These are phyloP conservation scores for Strobilomyces echinocephalus DNA, from an alignment of 768 basidiomycete genomes.

Conservation along the genomic window DNA sequence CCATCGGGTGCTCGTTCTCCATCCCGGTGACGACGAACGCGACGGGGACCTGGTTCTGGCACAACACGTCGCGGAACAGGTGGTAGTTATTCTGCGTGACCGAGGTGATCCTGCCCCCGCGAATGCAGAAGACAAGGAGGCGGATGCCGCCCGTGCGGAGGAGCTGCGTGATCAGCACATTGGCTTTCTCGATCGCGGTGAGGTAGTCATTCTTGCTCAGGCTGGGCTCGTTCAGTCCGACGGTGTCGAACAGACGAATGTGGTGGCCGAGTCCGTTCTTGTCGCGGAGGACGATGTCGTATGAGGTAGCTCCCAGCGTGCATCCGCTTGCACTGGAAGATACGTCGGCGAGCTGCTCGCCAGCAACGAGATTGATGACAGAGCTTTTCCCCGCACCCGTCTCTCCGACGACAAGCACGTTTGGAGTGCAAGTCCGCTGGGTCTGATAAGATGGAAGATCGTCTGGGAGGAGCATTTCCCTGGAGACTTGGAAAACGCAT, in stretches of 20 bases:
- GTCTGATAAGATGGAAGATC: constrained; percentile 5
- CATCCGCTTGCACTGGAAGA: constrained; percentile 30
- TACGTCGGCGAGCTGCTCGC: constrained; percentile 20
- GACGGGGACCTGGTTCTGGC: constrained; percentile 28
- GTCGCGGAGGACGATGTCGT: constrained; percentile 21
- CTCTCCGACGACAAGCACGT: constrained; percentile 34
- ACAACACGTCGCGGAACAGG: constrained; percentile 26
- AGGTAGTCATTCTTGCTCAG: constrained; percentile 18
- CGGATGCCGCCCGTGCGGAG: constrained; percentile 23
- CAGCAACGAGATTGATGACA: constrained; percentile 37
- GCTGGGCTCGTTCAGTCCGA: constrained; percentile 28
- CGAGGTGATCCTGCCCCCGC: constrained; percentile 26
- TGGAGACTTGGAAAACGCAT: background rate
- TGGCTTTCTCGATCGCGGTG: constrained; percentile 26
- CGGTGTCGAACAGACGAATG: constrained; percentile 29
- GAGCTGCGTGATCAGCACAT: constrained; percentile 30
- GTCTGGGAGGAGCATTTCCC: background rate
- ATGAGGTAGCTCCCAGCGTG: constrained; percentile 28
- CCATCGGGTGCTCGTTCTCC: constrained; percentile 29
- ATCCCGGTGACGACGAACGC: constrained; percentile 30
- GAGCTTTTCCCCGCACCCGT: constrained; percentile 36
- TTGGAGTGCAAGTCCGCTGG: constrained; percentile 23
- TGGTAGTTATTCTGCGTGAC: constrained; percentile 24
- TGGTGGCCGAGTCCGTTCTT: background rate
- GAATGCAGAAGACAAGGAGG: constrained; percentile 32